These are phyloP conservation scores for Boletus rubroflammeus DNA, from an alignment of 768 basidiomycete species.

Conservation along the genomic window DNA sequence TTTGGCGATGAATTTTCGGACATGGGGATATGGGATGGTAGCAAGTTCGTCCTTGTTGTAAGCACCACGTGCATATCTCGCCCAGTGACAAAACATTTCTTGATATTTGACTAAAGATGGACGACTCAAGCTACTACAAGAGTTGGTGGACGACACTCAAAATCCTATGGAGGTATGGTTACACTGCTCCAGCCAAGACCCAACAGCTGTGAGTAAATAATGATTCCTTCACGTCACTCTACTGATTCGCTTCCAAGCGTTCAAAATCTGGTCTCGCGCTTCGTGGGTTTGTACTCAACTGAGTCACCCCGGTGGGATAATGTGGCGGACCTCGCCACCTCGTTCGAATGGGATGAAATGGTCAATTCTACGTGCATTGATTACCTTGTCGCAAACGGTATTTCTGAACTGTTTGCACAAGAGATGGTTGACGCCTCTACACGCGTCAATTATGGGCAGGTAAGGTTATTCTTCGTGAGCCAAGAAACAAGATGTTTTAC, in stretches of 20 bases:
- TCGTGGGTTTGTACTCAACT: conserved; percentile 52
- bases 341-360: conserved; percentile 48
- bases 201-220: conserved; percentile 45
- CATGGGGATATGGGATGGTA: conserved; percentile 83
- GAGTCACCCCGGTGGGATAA: conserved; percentile 59
- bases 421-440: conserved; percentile 82
- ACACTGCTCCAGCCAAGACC: conserved; percentile 53
- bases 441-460: conserved; percentile 82
- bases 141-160: conserved; percentile 73
- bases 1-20: conserved; percentile 46
- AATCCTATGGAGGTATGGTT: conserved; percentile 76
- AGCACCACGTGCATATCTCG: conserved; percentile 19
- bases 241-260: conserved; percentile 42
- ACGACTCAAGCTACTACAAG: conserved; percentile 35
- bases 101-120: conserved; percentile 33
- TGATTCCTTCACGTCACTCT: background rate
- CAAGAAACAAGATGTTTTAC: background rate
- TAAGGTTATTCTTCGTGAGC: conserved; percentile 21
- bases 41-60: conserved; percentile 63
- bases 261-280: conserved; percentile 46
- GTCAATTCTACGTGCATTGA: conserved; percentile 51
- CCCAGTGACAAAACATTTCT: background rate
- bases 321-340: conserved; percentile 52
- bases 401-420: conserved; percentile 54
- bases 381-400: conserved; percentile 51